These are phyloP conservation scores for Lolium rigidum DNA, from an alignment of 176 grass and related monocot genomes.

Conservation along the genomic window DNA sequence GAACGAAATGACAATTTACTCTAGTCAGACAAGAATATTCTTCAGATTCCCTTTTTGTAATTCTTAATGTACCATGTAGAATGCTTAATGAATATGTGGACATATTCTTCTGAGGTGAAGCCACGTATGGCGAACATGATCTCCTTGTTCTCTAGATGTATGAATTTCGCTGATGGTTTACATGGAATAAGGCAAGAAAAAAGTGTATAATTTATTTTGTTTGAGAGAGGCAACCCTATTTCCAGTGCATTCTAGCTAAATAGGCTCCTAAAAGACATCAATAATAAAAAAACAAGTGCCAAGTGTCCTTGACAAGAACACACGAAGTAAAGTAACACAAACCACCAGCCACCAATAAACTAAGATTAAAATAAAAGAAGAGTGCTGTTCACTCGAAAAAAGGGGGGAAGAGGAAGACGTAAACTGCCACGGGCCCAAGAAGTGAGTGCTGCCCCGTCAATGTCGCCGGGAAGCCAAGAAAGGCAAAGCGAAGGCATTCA, in stretches of 20 bases:
- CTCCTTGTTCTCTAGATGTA: background rate
- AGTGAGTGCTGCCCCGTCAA: slow-evolving; percentile 58
- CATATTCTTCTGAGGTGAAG: background rate
- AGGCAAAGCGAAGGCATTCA: slow-evolving; percentile 53
- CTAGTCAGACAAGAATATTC: slow-evolving; percentile 49
- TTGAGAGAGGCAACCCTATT: background rate
- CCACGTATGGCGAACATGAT: background rate
- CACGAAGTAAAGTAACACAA: slow-evolving; percentile 47
- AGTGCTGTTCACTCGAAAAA: slow-evolving; percentile 36
- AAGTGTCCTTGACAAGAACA: slow-evolving; percentile 42
- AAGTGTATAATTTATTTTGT: background rate
- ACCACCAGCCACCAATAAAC: slow-evolving; percentile 43
- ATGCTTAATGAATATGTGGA: background rate
- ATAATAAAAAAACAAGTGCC: slow-evolving; percentile 8
- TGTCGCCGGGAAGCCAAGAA: slow-evolving; percentile 61
- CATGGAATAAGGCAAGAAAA: background rate
- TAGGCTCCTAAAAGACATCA: background rate
- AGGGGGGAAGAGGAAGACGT: background rate
- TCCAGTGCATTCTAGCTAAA: background rate
- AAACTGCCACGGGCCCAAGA: slow-evolving; percentile 51
- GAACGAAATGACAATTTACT: slow-evolving; percentile 14
- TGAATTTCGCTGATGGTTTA: background rate
- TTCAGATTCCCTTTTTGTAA: background rate
- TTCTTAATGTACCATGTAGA: background rate
- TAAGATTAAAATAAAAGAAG: slow-evolving; percentile 18